Percentiles rank a stretch among this genome's conserved stretches.
Evolutionary conservation across 495 filamentous ascomycete species (phyloP).

Genomic region (Aspergillus coremiiformis): DNA sequence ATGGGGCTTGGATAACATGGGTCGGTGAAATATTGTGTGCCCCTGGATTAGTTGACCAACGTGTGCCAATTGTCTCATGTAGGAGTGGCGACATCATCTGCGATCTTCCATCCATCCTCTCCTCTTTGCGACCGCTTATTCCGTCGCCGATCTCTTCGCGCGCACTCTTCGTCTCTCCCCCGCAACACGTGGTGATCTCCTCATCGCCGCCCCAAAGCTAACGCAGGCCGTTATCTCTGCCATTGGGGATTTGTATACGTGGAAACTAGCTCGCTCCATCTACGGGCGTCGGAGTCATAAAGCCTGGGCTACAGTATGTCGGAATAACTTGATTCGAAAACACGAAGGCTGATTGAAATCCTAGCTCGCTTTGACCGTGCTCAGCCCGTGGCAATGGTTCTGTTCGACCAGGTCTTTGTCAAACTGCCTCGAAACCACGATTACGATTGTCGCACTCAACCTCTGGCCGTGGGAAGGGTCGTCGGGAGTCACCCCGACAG

Average conservation of each 20-base stretch:
- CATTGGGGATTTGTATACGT: conserved; percentile 79
- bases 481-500: conserved; percentile 1
- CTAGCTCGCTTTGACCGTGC: conserved; percentile 56
- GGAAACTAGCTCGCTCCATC: conserved; percentile 66
- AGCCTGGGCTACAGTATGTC: conserved; percentile 62
- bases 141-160: conserved; percentile 46
- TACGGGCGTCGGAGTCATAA: conserved; percentile 59
- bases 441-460: conserved; percentile 73
- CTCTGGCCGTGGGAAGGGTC: conserved; percentile 82
- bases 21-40: conserved; percentile 39
- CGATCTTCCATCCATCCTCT: conserved; percentile 88
- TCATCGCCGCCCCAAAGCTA: conserved; percentile 66
- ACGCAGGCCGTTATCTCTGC: conserved; percentile 73
- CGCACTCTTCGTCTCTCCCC: conserved; percentile 40
- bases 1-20: conserved; percentile 94
- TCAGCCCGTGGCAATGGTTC: conserved; percentile 96
- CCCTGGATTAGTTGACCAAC: not conserved
- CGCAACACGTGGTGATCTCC: conserved; percentile 49
- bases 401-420: conserved; percentile 89
- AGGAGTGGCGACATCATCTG: conserved; percentile 93
- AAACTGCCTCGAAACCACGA: conserved; percentile 82
- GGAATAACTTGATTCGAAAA: not conserved
- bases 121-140: conserved; percentile 75
- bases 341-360: conserved; percentile 5
- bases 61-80: not conserved